Evolutionary conservation across 805 yeast genomes (phyloP).

Genomic region (Candida sakaeoensis): DNA sequence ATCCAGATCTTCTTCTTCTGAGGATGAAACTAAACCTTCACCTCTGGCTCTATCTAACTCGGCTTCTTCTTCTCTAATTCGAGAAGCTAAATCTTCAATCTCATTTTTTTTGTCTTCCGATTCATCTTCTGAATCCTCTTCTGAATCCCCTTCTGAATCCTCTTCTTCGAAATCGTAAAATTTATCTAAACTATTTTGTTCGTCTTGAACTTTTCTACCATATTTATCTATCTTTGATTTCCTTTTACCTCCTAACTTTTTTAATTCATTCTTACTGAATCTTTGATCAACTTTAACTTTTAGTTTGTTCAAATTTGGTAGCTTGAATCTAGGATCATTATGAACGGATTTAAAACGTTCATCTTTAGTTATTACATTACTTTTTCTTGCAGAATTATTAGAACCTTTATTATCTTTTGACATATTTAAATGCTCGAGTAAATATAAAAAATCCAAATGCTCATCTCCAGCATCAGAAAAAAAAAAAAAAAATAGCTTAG

Average conservation of each 20-base stretch:
- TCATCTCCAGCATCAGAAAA: not conserved
- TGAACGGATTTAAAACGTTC: constrained; percentile 75
- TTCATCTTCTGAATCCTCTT: constrained; percentile 47
- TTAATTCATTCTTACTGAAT: constrained; percentile 64
- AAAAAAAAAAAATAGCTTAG: not conserved
- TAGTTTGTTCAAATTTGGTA: constrained; percentile 64
- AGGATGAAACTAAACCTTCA: constrained; percentile 42
- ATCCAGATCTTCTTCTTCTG: constrained; percentile 21
- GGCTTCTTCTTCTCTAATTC: constrained; percentile 11
- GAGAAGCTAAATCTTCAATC: constrained; percentile 6
- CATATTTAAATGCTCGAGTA: constrained; percentile 1
- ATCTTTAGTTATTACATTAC: constrained; percentile 50
- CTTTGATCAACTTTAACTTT: constrained; percentile 83
- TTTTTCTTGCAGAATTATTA: constrained; percentile 10
- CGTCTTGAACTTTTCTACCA: constrained; percentile 62
- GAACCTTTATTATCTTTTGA: constrained; percentile 9
- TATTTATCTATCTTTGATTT: constrained; percentile 75
- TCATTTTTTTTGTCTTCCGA: constrained; percentile 32
- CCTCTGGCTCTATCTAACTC: constrained; percentile 65
- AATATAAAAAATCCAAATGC: not conserved
- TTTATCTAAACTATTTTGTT: constrained; percentile 52
- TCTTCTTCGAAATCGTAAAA: constrained; percentile 51
- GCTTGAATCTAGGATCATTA: constrained; percentile 82
- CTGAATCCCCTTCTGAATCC: constrained; percentile 60
- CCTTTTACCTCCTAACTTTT: constrained; percentile 46